Conservation (phyloP, 2,329 filamentous ascomycete genomes). For the Podosphaera fusca region DNA sequence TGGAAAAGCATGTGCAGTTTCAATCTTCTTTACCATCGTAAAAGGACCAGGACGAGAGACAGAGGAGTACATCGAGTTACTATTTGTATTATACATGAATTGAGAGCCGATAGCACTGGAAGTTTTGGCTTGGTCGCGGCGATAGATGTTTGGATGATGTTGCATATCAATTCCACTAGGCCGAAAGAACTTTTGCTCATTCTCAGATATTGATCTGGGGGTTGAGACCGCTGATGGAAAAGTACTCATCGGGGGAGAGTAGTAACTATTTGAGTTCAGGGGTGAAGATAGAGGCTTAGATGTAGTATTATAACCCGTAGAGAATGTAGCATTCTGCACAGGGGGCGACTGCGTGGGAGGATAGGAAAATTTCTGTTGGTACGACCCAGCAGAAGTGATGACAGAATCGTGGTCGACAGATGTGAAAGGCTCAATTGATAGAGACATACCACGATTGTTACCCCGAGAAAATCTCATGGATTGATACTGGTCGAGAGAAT, state of each 20-base stretch:
- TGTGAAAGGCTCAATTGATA: constrained; percentile 31
- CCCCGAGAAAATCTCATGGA: constrained; percentile 14
- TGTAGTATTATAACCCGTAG: constrained; percentile 34
- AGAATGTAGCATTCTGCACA: constrained; percentile 34
- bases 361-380: constrained; percentile 45
- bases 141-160: constrained; percentile 25
- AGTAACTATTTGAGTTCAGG: constrained; percentile 43
- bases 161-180: constrained; percentile 23
- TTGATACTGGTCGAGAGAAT: constrained; percentile 34
- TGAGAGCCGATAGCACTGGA: constrained; percentile 36
- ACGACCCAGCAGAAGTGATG: constrained; percentile 42
- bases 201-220: constrained; percentile 42
- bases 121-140: constrained; percentile 23
- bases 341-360: constrained; percentile 49
- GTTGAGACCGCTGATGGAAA: constrained; percentile 49
- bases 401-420: constrained; percentile 31
- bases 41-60: constrained; percentile 23
- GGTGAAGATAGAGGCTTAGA: constrained; percentile 34
- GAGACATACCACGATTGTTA: constrained; percentile 25
- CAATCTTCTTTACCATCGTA: constrained; percentile 33
- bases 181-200: constrained; percentile 40
- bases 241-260: constrained; percentile 46
- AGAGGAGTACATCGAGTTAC: constrained; percentile 33
- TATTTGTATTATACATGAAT: constrained; percentile 36
- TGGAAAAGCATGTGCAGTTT: constrained; percentile 38